Evolutionary conservation across 139 green algal species (phyloP), one percentile per base, ranked within the genome.

Genomic region (Chlamydomonas schloesseri): DNA sequence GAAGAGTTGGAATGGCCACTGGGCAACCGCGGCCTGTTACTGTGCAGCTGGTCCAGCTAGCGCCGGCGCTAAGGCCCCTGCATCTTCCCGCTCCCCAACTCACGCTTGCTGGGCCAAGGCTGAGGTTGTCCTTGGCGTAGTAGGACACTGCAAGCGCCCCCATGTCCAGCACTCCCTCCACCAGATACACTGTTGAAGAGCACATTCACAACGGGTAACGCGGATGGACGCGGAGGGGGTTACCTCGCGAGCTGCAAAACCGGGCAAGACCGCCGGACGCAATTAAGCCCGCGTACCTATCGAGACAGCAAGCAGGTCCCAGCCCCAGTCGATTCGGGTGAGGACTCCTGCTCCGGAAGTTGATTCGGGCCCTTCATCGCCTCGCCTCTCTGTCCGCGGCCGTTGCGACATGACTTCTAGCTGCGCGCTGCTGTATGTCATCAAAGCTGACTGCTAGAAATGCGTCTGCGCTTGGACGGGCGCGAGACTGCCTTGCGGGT

Each of bases 101-200:
- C 9, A 73, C 78, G 13, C 26, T 36, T 14, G 60, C 28, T 4
- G 78, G 78, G 20, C 23, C 64, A 28, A 84, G 46, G 28, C 46
- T 14, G 46, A 84, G 64, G 8, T 17, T 37, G 64, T 84, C 78
- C 65, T 84, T 84, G 60, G 58, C 57, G 46, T 76, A 84, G 65
- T 84, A 84, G 29, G 46, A 26, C 8, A 82, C 55, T 1, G 75
- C 75, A 2, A 70, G 26, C 0, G 53, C 8, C 11, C 31, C 57
- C 53, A 82, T 46, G 75, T 82, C 75, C 34, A 67, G 58, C 3
- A 82, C 20, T 15, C 75, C 75, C 55, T 82, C 53, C 14, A 82
- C 75, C 57, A 82, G 14, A 21, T 82, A 82, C 6, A 82, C 75
- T 71, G 33, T 10, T 50, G 42, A 50, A 8, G 42, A 50, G 42